These are phyloP conservation scores for Dryas octopetala DNA, from an alignment of 306 rosid species.

Conservation along the genomic window DNA sequence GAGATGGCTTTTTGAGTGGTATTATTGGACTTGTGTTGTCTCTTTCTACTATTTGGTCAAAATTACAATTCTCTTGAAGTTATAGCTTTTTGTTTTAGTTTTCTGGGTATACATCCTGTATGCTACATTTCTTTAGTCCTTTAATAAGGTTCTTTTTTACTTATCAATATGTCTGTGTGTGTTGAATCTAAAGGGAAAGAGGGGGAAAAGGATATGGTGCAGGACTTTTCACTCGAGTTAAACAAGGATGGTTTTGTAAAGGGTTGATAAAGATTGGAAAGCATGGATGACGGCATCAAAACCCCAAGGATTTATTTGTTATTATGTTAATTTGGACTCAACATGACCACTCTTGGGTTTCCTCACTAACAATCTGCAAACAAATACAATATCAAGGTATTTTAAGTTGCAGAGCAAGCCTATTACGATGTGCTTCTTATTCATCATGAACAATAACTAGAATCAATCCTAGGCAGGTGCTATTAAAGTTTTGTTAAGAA, in stretches of 20 bases:
- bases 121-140: background rate
- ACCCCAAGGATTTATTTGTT: too few relatives aligned
- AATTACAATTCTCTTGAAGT: too few relatives aligned
- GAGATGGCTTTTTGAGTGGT: background rate
- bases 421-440: background rate
- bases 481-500: background rate
- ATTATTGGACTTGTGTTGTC: background rate
- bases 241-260: background rate
- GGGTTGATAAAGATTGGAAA: background rate
- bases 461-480: background rate
- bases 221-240: background rate
- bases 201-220: background rate
- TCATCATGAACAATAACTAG: background rate
- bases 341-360: background rate
- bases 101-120: background rate
- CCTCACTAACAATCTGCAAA: background rate
- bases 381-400: background rate
- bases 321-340: background rate
- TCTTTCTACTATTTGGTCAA: background rate
- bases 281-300: background rate
- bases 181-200: constrained; percentile 1
- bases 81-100: background rate
- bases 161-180: background rate
- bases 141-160: background rate
- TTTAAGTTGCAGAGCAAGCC: background rate